Conservation (phyloP, 1,284 basidiomycete genomes). For the Apiotrichum sp. region DNA sequence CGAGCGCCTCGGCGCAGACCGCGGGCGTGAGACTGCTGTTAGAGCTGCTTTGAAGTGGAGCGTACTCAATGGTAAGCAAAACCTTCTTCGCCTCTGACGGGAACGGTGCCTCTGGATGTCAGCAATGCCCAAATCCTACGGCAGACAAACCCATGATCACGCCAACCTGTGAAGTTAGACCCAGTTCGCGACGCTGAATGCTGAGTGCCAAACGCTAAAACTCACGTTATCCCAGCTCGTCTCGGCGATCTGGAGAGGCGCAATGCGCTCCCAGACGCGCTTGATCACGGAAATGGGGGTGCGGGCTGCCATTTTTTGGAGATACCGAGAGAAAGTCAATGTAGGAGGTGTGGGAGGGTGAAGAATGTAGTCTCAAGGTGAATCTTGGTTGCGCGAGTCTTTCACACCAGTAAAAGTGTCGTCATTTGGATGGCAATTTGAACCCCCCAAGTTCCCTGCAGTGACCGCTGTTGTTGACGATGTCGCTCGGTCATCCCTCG, state of each 20-base stretch:
- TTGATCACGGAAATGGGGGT: conserved; percentile 40
- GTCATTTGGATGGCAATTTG: too few relatives aligned
- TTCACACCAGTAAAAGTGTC: too few relatives aligned
- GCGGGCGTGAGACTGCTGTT: conserved; percentile 64
- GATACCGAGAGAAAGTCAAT: too few relatives aligned
- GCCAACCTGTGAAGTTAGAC: conserved; percentile 58
- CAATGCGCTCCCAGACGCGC: conserved; percentile 57
- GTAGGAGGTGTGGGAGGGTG: too few relatives aligned
- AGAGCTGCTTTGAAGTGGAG: conserved; percentile 7
- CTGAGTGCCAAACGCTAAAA: conserved; percentile 3
- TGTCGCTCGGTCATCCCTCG: too few relatives aligned
- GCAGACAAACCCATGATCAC: conserved; percentile 61
- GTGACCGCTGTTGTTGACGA: too few relatives aligned
- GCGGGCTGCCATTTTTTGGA: background rate
- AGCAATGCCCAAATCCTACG: background rate
- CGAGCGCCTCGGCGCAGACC: conserved; percentile 69
- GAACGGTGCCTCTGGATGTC: conserved; percentile 62
- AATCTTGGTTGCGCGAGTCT: too few relatives aligned
- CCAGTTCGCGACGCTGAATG: conserved; percentile 6
- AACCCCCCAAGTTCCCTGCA: too few relatives aligned
- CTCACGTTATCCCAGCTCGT: conserved; percentile 84
- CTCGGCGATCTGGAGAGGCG: conserved; percentile 72
- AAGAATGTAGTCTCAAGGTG: too few relatives aligned
- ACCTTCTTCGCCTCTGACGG: conserved; percentile 58
- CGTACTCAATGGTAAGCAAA: conserved; percentile 79